Conservation (phyloP, 1,139 yeast species). For the Taphrina communis region DNA sequence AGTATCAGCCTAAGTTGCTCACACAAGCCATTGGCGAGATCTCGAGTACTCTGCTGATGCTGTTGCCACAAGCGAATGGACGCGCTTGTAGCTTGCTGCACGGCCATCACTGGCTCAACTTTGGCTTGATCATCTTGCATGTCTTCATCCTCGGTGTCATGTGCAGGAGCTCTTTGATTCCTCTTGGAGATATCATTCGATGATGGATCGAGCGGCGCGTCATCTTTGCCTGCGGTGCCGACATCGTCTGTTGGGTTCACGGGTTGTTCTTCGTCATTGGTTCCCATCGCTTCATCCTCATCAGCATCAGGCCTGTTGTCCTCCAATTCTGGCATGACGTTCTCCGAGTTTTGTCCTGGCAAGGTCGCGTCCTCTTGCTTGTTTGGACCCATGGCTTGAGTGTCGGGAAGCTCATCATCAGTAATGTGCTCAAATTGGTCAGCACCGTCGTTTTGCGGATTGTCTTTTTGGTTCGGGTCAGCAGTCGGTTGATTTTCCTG, state of each 20-base stretch:
- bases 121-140: background rate
- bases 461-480: slow-evolving; percentile 48
- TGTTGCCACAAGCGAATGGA: slow-evolving; percentile 81
- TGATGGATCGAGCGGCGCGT: background rate
- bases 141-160: background rate
- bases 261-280: background rate
- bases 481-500: slow-evolving; percentile 15
- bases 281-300: background rate
- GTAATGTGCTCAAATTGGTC: slow-evolving; percentile 93
- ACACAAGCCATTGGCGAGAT: slow-evolving; percentile 81
- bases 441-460: background rate
- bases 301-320: slow-evolving; percentile 46
- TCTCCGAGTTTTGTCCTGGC: slow-evolving; percentile 75
- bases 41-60: slow-evolving; percentile 83
- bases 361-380: slow-evolving; percentile 77
- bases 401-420: slow-evolving; percentile 75
- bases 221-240: background rate
- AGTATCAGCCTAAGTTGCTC: slow-evolving; percentile 91
- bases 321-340: slow-evolving; percentile 45
- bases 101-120: slow-evolving; percentile 4
- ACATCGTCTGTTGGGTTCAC: background rate
- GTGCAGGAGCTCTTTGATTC: background rate
- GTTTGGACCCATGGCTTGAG: slow-evolving; percentile 94
- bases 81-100: slow-evolving; percentile 54
- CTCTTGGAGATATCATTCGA: background rate